phyloP scores from a whole-genome alignment of 768 basidiomycete genomes.

The Russula sp. region DNA sequence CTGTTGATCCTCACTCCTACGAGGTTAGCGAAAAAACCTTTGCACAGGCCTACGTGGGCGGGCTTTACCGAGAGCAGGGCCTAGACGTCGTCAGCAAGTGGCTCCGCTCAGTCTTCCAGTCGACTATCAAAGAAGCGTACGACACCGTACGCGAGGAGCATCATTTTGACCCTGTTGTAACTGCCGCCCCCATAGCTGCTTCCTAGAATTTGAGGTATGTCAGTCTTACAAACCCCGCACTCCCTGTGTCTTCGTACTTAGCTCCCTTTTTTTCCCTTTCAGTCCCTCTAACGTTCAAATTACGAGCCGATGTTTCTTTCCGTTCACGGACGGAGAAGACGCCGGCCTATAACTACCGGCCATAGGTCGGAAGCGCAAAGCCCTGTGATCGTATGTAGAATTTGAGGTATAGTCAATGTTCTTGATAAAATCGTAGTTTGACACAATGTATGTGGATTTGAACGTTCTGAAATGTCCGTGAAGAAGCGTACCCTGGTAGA shows the following conservation, averaged over 20 bases:
- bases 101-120: slow-evolving; percentile 5
- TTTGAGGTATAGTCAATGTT: not conserved
- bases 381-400: not conserved
- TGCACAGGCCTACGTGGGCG: slow-evolving; percentile 13
- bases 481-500: not conserved
- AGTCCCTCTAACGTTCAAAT: not conserved
- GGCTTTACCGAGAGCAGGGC: slow-evolving; percentile 12
- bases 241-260: not conserved
- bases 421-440: not conserved
- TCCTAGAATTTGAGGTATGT: not conserved
- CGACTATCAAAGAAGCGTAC: slow-evolving; percentile 2
- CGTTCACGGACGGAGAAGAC: not conserved
- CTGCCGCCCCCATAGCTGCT: not conserved
- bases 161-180: not conserved
- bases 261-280: not conserved
- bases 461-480: not conserved
- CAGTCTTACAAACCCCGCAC: not conserved
- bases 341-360: not conserved
- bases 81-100: slow-evolving; percentile 4
- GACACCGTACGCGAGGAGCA: slow-evolving; percentile 7
- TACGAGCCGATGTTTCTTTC: not conserved
- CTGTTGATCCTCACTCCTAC: too few species aligned
- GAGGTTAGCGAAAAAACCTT: not conserved
- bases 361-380: not conserved
- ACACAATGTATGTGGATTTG: not conserved